These are phyloP conservation scores for Apostasia shenzhenica DNA, from an alignment of 106 monocot genomes.

Conservation along the genomic window DNA sequence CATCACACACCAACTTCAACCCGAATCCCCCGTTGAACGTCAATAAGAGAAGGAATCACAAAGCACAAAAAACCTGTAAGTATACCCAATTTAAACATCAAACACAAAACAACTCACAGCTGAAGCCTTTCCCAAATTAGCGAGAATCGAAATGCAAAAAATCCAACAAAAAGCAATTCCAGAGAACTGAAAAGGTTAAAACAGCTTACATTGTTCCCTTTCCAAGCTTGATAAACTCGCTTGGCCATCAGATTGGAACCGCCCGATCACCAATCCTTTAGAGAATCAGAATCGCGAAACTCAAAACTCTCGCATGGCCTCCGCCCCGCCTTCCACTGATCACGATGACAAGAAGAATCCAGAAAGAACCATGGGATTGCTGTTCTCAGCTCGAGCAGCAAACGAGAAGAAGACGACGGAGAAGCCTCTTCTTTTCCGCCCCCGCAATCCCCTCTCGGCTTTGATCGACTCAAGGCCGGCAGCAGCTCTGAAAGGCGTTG, in stretches of 20 bases:
- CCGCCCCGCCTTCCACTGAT: background rate
- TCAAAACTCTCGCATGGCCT: background rate
- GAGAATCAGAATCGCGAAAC: background rate
- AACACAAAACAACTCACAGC: background rate
- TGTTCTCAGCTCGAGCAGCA: background rate
- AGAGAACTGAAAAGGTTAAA: background rate
- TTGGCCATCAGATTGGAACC: background rate
- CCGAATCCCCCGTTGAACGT: background rate
- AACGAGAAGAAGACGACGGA: background rate
- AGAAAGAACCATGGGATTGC: background rate
- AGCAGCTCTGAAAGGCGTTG: too few species aligned
- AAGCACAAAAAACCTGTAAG: background rate
- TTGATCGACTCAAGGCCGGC: background rate
- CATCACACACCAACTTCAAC: background rate
- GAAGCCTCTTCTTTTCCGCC: background rate
- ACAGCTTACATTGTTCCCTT: slow-evolving; percentile 29
- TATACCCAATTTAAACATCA: background rate
- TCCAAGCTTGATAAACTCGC: slow-evolving; percentile 36
- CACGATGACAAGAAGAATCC: background rate
- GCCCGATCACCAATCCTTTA: background rate
- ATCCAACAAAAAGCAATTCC: slow-evolving; percentile 2
- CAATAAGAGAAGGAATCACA: background rate
- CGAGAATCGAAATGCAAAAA: background rate
- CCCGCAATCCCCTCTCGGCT: background rate
- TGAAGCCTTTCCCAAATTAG: background rate